Evolutionary conservation across 2,329 filamentous ascomycete genomes (phyloP).

Genomic region (Cytospora piceae): DNA sequence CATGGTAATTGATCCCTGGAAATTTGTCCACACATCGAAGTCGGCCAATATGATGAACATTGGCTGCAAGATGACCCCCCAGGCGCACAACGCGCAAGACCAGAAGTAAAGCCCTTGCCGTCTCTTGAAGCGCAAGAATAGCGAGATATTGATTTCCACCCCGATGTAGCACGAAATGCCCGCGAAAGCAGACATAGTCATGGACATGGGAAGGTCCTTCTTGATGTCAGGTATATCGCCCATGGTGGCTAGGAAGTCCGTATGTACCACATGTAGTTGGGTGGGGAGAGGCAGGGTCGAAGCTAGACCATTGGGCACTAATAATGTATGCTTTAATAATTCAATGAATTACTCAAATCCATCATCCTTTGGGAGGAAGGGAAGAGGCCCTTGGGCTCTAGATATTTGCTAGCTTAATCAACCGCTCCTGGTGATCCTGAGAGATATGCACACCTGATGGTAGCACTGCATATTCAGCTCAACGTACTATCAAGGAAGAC

Average conservation of each 20-base stretch:
- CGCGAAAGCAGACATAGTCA: constrained; percentile 43
- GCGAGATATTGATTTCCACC: constrained; percentile 38
- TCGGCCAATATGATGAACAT: constrained; percentile 40
- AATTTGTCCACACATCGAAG: constrained; percentile 35
- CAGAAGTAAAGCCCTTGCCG: constrained; percentile 41
- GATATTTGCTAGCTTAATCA: not conserved
- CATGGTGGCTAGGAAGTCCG: not conserved
- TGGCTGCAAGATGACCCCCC: constrained; percentile 38
- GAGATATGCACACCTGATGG: not conserved
- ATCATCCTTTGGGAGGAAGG: not conserved
- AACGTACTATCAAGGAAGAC: too few relatives aligned
- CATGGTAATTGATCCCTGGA: constrained; percentile 30
- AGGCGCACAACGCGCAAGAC: constrained; percentile 37
- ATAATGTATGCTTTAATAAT: not conserved
- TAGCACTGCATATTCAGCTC: not conserved
- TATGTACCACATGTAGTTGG: not conserved
- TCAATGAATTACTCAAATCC: not conserved
- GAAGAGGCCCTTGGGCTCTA: not conserved
- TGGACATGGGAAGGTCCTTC: constrained; percentile 36
- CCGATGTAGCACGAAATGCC: constrained; percentile 43
- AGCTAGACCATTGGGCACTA: not conserved
- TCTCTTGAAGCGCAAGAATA: constrained; percentile 40
- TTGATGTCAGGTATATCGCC: constrained; percentile 26
- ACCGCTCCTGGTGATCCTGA: not conserved
- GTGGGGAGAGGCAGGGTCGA: not conserved